phyloP scores from a whole-genome alignment of 2,329 filamentous ascomycete species.

The Aureobasidium uvarum region DNA sequence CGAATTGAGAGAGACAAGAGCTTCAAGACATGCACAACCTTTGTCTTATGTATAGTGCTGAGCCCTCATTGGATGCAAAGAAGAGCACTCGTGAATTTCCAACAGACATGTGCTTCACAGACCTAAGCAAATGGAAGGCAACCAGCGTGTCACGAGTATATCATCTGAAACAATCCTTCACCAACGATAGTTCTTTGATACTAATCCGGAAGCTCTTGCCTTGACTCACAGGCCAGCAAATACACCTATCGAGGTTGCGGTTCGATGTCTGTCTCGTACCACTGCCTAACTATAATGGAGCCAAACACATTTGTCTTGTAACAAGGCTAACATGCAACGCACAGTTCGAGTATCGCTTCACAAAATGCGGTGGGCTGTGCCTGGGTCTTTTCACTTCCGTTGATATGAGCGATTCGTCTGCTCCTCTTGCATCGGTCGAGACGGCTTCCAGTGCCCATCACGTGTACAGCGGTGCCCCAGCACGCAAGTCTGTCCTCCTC shows the following conservation, averaged over 20 bases:
- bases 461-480: conserved; percentile 59
- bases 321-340: conserved; percentile 16
- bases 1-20: background rate
- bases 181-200: background rate
- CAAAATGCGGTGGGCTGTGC: conserved; percentile 70
- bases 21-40: background rate
- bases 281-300: background rate
- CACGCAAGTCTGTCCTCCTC: conserved; percentile 64
- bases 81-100: background rate
- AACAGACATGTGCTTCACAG: background rate
- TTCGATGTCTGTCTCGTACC: background rate
- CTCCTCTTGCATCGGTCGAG: conserved; percentile 50
- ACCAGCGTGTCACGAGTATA: background rate
- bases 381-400: conserved; percentile 76
- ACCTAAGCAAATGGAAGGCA: background rate
- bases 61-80: too few relatives aligned
- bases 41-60: background rate
- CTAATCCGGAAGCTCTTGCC: background rate
- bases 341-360: conserved; percentile 74
- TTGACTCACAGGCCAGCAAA: background rate
- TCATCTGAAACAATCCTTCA: background rate
- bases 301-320: background rate
- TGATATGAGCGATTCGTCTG: conserved; percentile 50
- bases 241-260: background rate
- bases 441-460: conserved; percentile 57